A percentile compares a stretch with the other conserved stretches of the same genome.
Evolutionary conservation across 164 flowering plant genomes (phyloP).

Genomic region (Santalum album): DNA sequence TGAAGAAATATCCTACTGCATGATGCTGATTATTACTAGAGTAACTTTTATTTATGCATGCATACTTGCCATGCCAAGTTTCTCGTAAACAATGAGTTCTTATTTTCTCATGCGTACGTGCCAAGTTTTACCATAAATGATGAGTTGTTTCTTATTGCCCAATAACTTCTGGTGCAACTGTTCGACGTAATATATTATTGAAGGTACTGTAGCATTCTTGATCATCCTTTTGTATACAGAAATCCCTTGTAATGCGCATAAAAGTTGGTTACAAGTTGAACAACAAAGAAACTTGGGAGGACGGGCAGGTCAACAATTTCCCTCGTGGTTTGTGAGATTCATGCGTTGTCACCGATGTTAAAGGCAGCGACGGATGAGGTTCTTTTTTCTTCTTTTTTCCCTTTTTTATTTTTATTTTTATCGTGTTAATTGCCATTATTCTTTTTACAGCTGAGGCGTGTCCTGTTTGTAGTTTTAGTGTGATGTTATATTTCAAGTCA

Average conservation of each 20-base stretch:
- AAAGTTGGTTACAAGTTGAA: constrained; percentile 77
- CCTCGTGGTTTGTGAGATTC: constrained; percentile 42
- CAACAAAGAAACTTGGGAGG: constrained; percentile 59
- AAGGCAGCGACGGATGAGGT: constrained; percentile 1
- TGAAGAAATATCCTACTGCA: no score
- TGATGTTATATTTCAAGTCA: no score
- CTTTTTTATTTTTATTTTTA: not conserved
- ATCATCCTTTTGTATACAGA: constrained; percentile 33
- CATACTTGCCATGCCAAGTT: no score
- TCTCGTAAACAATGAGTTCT: no score
- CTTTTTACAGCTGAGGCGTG: constrained; percentile 5
- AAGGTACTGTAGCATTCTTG: no score
- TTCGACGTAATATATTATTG: no score
- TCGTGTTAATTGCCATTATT: not conserved
- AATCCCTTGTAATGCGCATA: constrained; percentile 86
- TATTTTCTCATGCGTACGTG: no score
- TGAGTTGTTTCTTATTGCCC: no score
- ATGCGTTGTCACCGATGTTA: not conserved
- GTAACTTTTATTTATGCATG: no score
- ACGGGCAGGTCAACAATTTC: constrained; percentile 81
- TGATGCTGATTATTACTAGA: no score
- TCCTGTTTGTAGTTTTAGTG: constrained; percentile 11
- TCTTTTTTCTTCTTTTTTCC: not conserved
- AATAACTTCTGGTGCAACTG: no score
- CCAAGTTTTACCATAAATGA: no score